Conservation (phyloP, 768 basidiomycete species). For the Kwoniella heveanensis region DNA sequence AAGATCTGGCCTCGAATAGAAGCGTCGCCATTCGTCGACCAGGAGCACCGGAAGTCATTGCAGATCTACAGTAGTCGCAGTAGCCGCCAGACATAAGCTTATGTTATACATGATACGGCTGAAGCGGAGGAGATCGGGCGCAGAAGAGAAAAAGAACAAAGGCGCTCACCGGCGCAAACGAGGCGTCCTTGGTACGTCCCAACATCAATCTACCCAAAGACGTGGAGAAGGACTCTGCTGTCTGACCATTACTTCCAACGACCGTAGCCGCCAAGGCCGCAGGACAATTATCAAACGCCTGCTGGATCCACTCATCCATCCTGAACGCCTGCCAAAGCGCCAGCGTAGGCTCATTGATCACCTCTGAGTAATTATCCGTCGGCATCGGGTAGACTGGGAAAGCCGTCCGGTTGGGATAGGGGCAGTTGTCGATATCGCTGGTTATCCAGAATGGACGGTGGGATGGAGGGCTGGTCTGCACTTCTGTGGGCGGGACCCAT, state of each 20-base stretch:
- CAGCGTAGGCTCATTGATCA: background rate
- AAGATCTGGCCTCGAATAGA: background rate
- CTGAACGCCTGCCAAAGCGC: background rate
- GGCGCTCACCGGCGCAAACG: background rate
- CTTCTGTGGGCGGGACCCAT: background rate
- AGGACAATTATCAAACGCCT: background rate
- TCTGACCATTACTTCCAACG: background rate
- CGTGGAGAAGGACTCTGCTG: background rate
- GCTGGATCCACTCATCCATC: conserved; percentile 1
- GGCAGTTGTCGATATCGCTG: background rate
- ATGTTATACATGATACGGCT: too few species aligned
- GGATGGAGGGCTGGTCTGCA: background rate
- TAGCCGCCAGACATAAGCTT: too few species aligned
- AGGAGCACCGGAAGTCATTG: background rate
- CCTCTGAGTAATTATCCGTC: background rate
- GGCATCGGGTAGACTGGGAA: background rate
- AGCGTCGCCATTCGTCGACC: background rate
- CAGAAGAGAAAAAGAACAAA: too few species aligned
- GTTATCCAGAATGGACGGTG: background rate
- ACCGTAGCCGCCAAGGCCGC: background rate
- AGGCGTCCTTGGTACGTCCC: background rate
- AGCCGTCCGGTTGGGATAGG: background rate
- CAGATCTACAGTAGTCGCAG: background rate
- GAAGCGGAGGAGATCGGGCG: background rate
- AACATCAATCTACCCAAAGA: background rate